Percentiles rank a stretch among this genome's conserved stretches.
These are phyloP conservation scores for Isabelozyma gotoi DNA, from an alignment of 805 yeast species.

Conservation along the genomic window DNA sequence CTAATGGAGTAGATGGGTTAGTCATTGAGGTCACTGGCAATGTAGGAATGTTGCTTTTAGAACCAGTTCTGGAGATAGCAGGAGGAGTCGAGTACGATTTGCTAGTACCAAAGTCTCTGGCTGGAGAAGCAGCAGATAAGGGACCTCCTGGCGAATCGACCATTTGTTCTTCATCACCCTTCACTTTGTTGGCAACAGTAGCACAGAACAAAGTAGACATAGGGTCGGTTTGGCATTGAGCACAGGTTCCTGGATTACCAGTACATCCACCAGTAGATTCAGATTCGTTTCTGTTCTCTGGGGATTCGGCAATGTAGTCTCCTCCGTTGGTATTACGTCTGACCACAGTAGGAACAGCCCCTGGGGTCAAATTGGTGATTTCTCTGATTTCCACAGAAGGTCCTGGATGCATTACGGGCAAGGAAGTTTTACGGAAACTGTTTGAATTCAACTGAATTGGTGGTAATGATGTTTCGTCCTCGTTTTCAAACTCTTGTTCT, in stretches of 20 bases:
- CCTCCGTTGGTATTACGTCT: constrained; percentile 3
- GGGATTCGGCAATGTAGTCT: constrained; percentile 10
- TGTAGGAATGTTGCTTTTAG: constrained; percentile 15
- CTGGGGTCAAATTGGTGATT: constrained; percentile 39
- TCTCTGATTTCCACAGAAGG: constrained; percentile 55
- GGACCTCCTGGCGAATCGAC: constrained; percentile 1
- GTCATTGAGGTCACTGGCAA: constrained; percentile 9
- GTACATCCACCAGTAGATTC: constrained; percentile 53
- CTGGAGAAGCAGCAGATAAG: constrained; percentile 2
- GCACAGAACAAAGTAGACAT: constrained; percentile 87
- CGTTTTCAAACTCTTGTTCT: constrained; percentile 33
- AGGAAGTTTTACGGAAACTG: constrained; percentile 34
- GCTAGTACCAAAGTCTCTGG: background rate
- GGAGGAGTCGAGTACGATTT: constrained; percentile 1
- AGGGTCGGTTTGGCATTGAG: constrained; percentile 81
- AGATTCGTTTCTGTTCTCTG: constrained; percentile 1
- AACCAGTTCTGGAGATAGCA: constrained; percentile 7
- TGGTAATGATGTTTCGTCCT: constrained; percentile 36
- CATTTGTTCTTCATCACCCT: constrained; percentile 12
- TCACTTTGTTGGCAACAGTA: constrained; percentile 64
- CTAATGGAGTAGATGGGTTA: constrained; percentile 15
- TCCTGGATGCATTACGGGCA: constrained; percentile 66
- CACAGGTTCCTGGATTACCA: constrained; percentile 86
- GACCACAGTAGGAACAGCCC: constrained; percentile 35
- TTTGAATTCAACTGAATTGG: constrained; percentile 34